Conservation (phyloP, 2,329 filamentous ascomycete species). For the Sporothrix variecibatus region DNA sequence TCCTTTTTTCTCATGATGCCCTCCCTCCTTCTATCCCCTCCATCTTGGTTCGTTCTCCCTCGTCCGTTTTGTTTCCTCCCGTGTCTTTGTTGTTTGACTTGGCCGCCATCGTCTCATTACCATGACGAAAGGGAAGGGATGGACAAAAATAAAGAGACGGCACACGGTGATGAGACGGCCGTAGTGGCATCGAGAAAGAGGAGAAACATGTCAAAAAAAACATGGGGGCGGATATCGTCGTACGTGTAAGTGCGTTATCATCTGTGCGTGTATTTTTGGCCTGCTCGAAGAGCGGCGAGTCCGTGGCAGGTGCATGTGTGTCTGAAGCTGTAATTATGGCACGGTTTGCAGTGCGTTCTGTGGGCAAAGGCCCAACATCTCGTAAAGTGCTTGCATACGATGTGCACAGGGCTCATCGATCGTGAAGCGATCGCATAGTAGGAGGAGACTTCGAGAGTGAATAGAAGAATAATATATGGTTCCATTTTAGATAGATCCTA, state of each 20-base stretch:
- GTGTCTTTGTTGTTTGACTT: background rate
- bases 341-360: background rate
- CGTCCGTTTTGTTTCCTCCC: background rate
- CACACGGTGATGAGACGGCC: background rate
- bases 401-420: background rate
- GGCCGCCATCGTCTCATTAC: background rate
- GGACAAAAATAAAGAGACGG: background rate
- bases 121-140: background rate
- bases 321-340: background rate
- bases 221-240: background rate
- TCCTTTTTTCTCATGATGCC: background rate
- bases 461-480: background rate
- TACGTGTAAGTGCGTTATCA: no score
- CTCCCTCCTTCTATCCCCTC: background rate
- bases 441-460: background rate
- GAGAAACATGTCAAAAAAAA: background rate
- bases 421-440: background rate
- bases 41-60: background rate
- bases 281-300: no score
- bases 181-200: background rate
- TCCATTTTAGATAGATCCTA: background rate
- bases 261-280: no score
- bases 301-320: background rate
- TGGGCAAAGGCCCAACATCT: background rate
- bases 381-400: background rate